Conservation (phyloP, 2,329 filamentous ascomycete species). For the Talaromyces sp. region DNA sequence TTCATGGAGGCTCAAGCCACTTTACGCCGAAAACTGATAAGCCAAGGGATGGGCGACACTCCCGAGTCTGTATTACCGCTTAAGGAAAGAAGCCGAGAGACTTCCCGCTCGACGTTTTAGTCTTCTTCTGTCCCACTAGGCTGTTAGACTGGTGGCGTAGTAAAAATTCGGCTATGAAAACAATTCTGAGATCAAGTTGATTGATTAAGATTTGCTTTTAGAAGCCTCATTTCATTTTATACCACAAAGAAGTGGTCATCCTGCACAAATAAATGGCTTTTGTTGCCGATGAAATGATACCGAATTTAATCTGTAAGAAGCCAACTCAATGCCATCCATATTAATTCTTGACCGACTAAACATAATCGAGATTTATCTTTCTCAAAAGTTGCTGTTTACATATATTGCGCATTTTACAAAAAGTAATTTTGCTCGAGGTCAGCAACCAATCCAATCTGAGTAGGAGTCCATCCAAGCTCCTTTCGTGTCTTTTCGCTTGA, state of each 20-base stretch:
- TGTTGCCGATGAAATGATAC: background rate
- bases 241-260: background rate
- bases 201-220: background rate
- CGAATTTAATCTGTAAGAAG: background rate
- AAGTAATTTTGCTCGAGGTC: slow-evolving; percentile 26
- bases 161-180: background rate
- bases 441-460: slow-evolving; percentile 24
- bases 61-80: background rate
- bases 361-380: background rate
- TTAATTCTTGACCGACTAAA: background rate
- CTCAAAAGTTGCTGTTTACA: background rate
- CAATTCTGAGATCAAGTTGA: background rate
- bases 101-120: background rate
- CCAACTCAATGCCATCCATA: background rate
- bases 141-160: background rate
- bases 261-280: background rate
- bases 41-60: background rate
- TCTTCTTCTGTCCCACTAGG: background rate
- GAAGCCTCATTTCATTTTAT: background rate
- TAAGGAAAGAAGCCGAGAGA: background rate
- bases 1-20: background rate
- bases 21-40: background rate
- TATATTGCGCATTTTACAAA: background rate
- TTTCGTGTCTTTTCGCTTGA: slow-evolving; percentile 37
- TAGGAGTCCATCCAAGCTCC: slow-evolving; percentile 35